Evolutionary conservation across 2,329 filamentous ascomycete genomes (phyloP).

Genomic region (Meredithiella fracta): DNA sequence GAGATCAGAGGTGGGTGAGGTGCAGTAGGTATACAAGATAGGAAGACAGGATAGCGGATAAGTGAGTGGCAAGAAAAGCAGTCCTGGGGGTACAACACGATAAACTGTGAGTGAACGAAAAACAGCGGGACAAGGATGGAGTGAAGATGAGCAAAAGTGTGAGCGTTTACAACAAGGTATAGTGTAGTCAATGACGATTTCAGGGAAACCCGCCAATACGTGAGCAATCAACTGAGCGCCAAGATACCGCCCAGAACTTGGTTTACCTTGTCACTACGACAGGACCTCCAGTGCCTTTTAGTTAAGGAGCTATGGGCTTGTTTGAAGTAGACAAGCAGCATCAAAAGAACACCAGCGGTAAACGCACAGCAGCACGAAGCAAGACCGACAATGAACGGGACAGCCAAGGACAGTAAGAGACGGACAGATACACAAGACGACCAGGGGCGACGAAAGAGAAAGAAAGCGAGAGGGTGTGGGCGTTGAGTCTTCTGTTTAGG

Average conservation of each 20-base stretch:
- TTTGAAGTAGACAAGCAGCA: neutral
- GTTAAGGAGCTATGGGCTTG: too few relatives aligned
- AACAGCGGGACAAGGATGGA: neutral
- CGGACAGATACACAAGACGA: neutral
- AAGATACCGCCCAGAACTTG: too few relatives aligned
- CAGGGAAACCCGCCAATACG: neutral
- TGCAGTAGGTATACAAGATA: slow-evolving; percentile 12
- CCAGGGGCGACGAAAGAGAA: neutral
- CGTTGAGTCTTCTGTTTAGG: neutral
- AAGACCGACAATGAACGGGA: neutral
- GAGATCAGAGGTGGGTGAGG: slow-evolving; percentile 10
- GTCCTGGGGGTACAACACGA: neutral
- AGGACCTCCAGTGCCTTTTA: too few relatives aligned
- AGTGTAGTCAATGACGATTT: too few relatives aligned
- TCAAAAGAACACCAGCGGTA: neutral
- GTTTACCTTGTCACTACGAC: too few relatives aligned
- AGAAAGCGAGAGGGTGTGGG: neutral
- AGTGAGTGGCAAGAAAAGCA: slow-evolving; percentile 1
- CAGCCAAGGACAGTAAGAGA: neutral
- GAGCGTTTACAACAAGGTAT: neutral
- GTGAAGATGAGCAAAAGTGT: neutral
- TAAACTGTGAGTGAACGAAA: neutral
- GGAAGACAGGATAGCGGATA: slow-evolving; percentile 3
- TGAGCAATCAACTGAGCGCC: too few relatives aligned
- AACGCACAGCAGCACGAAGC: neutral